phyloP scores from a whole-genome alignment of 768 basidiomycete genomes.

The Tylopilus sp. region DNA sequence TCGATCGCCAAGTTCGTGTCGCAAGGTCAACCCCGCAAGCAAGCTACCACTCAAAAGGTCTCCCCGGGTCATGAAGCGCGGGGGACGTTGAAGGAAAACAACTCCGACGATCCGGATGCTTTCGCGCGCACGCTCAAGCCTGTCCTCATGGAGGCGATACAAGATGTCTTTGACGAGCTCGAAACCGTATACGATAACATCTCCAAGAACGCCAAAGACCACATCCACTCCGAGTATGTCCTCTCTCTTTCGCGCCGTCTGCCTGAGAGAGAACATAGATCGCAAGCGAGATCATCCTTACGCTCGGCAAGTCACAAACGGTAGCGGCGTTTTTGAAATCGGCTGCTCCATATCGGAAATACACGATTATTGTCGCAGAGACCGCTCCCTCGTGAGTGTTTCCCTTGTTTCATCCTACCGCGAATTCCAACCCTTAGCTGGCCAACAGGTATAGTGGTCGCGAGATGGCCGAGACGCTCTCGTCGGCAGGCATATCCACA shows the following conservation, averaged over 20 bases:
- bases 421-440: constrained; percentile 2
- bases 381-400: constrained; percentile 83
- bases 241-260: not conserved
- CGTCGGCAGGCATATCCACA: constrained; percentile 81
- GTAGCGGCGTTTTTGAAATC: constrained; percentile 92
- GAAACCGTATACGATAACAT: constrained; percentile 96
- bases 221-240: constrained; percentile 96
- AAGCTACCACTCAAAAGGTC: constrained; percentile 38
- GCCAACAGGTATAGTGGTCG: constrained; percentile 72
- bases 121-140: constrained; percentile 82
- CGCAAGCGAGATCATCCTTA: constrained; percentile 87
- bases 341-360: constrained; percentile 86
- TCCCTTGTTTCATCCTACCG: not conserved
- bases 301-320: constrained; percentile 90
- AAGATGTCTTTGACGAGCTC: constrained; percentile 93
- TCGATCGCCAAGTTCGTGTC: constrained; percentile 84
- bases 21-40: constrained; percentile 63
- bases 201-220: constrained; percentile 90
- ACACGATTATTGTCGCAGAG: constrained; percentile 94
- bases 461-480: constrained; percentile 78
- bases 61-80: constrained; percentile 40
- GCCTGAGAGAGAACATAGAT: not conserved
- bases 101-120: constrained; percentile 73
- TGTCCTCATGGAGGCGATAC: constrained; percentile 93
- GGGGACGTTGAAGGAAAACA: constrained; percentile 61